phyloP scores from a whole-genome alignment of 1,284 basidiomycete genomes.

The Tremellales sp. region DNA sequence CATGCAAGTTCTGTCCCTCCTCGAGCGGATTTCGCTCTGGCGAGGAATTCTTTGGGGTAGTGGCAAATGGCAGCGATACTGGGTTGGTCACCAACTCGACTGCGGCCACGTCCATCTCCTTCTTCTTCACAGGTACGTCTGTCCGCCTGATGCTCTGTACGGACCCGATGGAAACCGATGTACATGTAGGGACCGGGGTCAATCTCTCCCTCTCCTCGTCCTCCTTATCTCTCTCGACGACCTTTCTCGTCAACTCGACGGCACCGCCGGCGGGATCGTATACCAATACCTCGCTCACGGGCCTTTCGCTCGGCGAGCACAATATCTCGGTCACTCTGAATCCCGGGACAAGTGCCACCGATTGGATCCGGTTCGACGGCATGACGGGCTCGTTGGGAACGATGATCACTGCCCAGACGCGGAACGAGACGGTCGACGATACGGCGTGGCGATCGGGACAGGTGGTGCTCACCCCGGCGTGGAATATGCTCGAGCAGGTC shows the following conservation, averaged over 20 bases:
- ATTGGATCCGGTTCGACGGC: conserved; percentile 24
- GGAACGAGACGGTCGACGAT: conserved; percentile 37
- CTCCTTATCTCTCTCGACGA: not conserved
- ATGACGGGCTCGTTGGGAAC: conserved; percentile 15
- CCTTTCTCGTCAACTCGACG: conserved; percentile 10
- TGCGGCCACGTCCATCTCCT: conserved; percentile 5
- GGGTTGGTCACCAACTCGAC: conserved; percentile 19
- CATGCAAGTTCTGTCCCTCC: conserved; percentile 26
- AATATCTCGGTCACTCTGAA: conserved; percentile 13
- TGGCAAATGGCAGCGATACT: conserved; percentile 16
- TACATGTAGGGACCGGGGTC: not conserved
- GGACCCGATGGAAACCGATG: not conserved
- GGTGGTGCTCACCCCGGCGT: conserved; percentile 29
- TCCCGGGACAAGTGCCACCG: not conserved
- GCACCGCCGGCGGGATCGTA: conserved; percentile 9
- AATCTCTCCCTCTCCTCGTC: not conserved
- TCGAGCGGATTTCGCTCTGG: conserved; percentile 13
- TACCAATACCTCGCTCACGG: conserved; percentile 11
- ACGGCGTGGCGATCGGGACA: conserved; percentile 28
- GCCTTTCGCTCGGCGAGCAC: conserved; percentile 23
- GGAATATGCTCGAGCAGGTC: conserved; percentile 39
- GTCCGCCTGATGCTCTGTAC: not conserved
- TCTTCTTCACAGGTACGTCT: conserved; percentile 30
- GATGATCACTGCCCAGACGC: conserved; percentile 9
- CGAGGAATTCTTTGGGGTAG: conserved; percentile 2